Conservation (phyloP, 1,139 yeast genomes). For the Diutina ranongensis region DNA sequence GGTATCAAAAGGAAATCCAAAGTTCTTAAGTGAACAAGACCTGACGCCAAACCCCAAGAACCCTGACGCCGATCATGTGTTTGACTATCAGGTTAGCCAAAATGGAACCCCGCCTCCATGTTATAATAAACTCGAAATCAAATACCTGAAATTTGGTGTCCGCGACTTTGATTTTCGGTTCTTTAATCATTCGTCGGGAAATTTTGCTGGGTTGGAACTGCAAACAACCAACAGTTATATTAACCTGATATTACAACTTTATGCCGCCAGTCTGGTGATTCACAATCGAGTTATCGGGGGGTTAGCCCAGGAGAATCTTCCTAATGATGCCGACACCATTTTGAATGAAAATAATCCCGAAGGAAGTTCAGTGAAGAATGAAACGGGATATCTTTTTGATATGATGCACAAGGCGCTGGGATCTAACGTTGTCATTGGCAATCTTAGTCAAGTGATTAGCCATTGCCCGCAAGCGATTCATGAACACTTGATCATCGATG, state of each 20-base stretch:
- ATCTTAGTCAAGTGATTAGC: conserved; percentile 44
- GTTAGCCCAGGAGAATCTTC: conserved; percentile 48
- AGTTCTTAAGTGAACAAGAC: conserved; percentile 62
- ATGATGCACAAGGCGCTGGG: conserved; percentile 82
- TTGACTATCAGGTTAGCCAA: conserved; percentile 15
- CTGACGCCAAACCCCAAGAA: conserved; percentile 9
- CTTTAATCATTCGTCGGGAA: conserved; percentile 52
- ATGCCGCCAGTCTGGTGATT: conserved; percentile 63
- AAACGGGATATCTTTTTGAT: conserved; percentile 80
- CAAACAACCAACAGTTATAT: conserved; percentile 74
- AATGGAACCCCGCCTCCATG: conserved; percentile 44
- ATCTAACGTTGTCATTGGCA: conserved; percentile 56
- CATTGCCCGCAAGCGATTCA: conserved; percentile 34
- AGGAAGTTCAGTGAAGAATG: conserved; percentile 54
- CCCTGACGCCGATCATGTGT: conserved; percentile 10
- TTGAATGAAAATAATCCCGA: conserved; percentile 22
- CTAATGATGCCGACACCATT: conserved; percentile 22
- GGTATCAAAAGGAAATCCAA: conserved; percentile 25
- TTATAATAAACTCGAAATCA: conserved; percentile 62
- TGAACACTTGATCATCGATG: conserved; percentile 42
- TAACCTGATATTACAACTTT: conserved; percentile 74
- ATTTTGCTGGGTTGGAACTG: conserved; percentile 64
- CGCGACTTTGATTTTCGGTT: conserved; percentile 87
- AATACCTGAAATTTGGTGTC: conserved; percentile 85
- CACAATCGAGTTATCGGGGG: conserved; percentile 52